A percentile compares a stretch with the other conserved stretches of the same genome.
Evolutionary conservation across 805 yeast genomes (phyloP).

Genomic region (Candida loeiensis): DNA sequence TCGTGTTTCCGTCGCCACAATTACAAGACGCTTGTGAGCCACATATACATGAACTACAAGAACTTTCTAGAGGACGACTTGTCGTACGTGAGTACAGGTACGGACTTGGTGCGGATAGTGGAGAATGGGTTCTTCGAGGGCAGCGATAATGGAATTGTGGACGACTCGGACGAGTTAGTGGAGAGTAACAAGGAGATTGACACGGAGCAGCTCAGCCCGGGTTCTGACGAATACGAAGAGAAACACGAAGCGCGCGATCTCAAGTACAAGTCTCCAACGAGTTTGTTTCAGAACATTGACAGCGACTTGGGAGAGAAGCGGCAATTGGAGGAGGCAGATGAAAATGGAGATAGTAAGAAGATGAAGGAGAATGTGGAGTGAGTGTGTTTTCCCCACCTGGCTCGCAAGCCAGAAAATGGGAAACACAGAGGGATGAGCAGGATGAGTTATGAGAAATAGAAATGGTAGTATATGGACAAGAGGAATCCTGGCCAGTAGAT

Average conservation of each 20-base stretch:
- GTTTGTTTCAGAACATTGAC: slow-evolving; percentile 9
- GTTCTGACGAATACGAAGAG: background rate
- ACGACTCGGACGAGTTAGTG: slow-evolving; percentile 8
- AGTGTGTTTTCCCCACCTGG: too few relatives aligned
- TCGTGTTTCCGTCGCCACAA: slow-evolving; percentile 18
- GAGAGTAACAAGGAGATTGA: background rate
- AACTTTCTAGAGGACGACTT: slow-evolving; percentile 19
- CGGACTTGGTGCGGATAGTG: slow-evolving; percentile 26
- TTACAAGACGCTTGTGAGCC: slow-evolving; percentile 26
- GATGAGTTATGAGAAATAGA: too few relatives aligned
- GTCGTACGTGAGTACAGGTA: slow-evolving; percentile 27
- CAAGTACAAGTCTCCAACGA: slow-evolving; percentile 9
- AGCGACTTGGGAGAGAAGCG: slow-evolving; percentile 8
- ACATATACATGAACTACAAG: slow-evolving; percentile 31
- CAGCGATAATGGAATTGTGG: slow-evolving; percentile 5
- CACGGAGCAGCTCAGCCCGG: slow-evolving; percentile 2
- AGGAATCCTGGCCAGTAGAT: too few relatives aligned
- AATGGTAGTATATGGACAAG: too few relatives aligned
- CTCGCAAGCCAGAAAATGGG: too few relatives aligned
- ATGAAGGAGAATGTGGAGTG: background rate
- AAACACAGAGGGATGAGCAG: too few relatives aligned
- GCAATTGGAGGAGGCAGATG: slow-evolving; percentile 7
- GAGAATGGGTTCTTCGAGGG: slow-evolving; percentile 17
- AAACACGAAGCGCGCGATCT: background rate
- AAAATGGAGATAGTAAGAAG: background rate